Conservation (phyloP, 225 moss, liverwort and hornwort species). For the Lunularia cruciata region DNA sequence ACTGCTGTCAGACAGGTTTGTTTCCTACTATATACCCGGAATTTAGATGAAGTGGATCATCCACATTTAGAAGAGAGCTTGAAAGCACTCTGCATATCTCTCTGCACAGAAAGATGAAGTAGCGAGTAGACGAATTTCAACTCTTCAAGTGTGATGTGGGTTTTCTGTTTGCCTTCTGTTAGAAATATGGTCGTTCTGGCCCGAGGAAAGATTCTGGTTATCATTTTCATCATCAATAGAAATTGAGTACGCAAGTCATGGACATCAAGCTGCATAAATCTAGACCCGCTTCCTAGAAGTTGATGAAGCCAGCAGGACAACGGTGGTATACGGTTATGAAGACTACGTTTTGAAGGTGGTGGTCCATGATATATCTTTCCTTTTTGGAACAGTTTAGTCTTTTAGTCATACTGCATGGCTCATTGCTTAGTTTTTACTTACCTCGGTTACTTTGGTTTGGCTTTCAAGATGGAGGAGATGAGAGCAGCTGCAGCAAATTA, state of each 20-base stretch:
- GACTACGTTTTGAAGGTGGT: not conserved
- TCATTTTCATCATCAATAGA: no score
- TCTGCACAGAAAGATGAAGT: no score
- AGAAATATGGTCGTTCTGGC: no score
- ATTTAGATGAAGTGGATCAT: no score
- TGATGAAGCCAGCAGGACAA: not conserved
- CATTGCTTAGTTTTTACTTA: not conserved
- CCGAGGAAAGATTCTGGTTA: no score
- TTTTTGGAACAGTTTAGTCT: not conserved
- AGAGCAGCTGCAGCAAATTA: conserved; percentile 42
- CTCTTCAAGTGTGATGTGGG: no score
- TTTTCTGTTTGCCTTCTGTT: no score
- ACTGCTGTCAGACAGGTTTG: conserved; percentile 56
- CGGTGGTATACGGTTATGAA: not conserved
- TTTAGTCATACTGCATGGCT: no score
- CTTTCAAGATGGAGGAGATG: conserved; percentile 52
- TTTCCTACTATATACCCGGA: no score
- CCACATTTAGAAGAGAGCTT: no score
- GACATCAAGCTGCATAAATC: not conserved
- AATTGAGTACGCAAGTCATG: not conserved
- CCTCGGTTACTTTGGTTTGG: not conserved
- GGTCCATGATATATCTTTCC: not conserved
- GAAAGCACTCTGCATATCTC: no score
- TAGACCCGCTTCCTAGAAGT: not conserved
- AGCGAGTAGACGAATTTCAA: no score